Evolutionary conservation across 2,329 filamentous ascomycete genomes (phyloP).

Genomic region (Ciborinia camelliae): DNA sequence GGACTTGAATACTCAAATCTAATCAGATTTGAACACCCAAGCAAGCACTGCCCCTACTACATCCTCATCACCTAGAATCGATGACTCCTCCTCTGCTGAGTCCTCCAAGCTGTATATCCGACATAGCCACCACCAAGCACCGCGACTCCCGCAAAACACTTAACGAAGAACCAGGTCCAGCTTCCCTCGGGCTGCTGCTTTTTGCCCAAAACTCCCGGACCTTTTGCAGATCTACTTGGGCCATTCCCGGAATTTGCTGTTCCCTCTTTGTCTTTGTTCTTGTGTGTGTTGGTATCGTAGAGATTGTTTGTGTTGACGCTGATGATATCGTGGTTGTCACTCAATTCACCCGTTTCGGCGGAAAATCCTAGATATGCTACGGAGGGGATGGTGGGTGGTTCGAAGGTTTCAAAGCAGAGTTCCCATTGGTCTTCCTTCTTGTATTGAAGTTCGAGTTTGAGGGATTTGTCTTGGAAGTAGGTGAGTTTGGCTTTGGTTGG

Average conservation of each 20-base stretch:
- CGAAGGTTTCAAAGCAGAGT: conserved; percentile 75
- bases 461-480: conserved; percentile 93
- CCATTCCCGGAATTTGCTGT: neutral
- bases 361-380: conserved; percentile 73
- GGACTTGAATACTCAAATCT: neutral
- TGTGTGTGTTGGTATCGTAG: conserved; percentile 59
- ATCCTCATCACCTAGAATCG: conserved; percentile 33
- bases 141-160: conserved; percentile 72
- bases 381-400: conserved; percentile 72
- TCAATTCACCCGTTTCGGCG: conserved; percentile 91
- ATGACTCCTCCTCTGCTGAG: conserved; percentile 39
- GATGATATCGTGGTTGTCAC: conserved; percentile 97
- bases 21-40: neutral
- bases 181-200: conserved; percentile 43
- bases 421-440: conserved; percentile 86
- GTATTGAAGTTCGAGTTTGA: conserved; percentile 91
- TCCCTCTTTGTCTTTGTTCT: conserved; percentile 14
- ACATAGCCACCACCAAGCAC: conserved; percentile 73
- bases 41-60: neutral
- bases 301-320: conserved; percentile 82
- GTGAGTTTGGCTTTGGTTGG: conserved; percentile 85
- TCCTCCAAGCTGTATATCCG: conserved; percentile 78
- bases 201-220: conserved; percentile 24
- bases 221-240: conserved; percentile 17
- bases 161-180: conserved; percentile 74